Percentiles rank a stretch among this genome's conserved stretches.
Evolutionary conservation across 306 rosid species (phyloP).

Genomic region (Calophaca sinica): DNA sequence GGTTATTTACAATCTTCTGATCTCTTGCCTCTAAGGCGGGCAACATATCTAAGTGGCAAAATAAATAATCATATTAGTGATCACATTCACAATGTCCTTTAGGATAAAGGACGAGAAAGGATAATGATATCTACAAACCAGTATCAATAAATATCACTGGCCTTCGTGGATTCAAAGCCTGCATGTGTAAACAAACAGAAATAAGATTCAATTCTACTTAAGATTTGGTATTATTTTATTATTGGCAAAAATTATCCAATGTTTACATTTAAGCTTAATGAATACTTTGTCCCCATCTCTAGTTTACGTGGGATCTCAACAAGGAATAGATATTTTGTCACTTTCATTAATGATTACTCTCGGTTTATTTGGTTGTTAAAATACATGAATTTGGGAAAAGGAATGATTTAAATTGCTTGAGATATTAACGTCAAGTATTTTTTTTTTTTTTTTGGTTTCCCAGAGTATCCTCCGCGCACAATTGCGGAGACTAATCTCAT

Average conservation of each 20-base stretch:
- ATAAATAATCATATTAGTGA: slow-evolving; percentile 34
- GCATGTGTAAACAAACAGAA: slow-evolving; percentile 43
- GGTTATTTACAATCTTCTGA: slow-evolving; percentile 73
- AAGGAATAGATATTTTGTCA: not conserved
- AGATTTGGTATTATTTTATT: not conserved
- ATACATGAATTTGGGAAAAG: not conserved
- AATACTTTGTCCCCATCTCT: not conserved
- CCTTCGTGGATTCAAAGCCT: slow-evolving; percentile 79
- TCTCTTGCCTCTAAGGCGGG: slow-evolving; percentile 89
- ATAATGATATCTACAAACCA: slow-evolving; percentile 56
- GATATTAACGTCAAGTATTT: not conserved
- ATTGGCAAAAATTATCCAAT: slow-evolving; percentile 2
- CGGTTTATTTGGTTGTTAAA: not conserved
- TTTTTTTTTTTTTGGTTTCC: no score
- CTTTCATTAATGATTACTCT: not conserved
- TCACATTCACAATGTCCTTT: slow-evolving; percentile 11
- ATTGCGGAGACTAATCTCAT: no score
- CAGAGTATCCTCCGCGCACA: no score
- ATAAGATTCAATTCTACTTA: slow-evolving; percentile 26
- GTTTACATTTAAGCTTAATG: not conserved
- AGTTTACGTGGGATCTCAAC: not conserved
- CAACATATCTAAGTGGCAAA: slow-evolving; percentile 60
- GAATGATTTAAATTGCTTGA: not conserved
- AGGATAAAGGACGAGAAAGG: slow-evolving; percentile 32
- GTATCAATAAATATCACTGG: slow-evolving; percentile 91